Evolutionary conservation across 805 yeast species (phyloP).

Genomic region (Nakazawaea populi): DNA sequence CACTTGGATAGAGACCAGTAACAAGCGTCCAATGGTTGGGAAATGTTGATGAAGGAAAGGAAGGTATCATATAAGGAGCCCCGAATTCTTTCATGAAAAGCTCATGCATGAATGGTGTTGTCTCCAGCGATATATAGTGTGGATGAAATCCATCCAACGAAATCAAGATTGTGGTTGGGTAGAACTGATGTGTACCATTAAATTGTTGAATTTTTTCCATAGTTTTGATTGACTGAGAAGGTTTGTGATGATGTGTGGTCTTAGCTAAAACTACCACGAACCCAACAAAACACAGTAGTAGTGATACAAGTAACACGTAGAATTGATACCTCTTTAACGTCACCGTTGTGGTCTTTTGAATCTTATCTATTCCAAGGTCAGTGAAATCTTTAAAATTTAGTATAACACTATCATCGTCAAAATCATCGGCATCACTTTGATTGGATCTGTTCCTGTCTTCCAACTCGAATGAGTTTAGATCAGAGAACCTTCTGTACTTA

Average conservation of each 20-base stretch:
- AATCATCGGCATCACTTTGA: slow-evolving; percentile 12
- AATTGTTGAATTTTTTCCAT: slow-evolving; percentile 21
- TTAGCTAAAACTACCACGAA: slow-evolving; percentile 7
- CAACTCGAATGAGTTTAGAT: slow-evolving; percentile 20
- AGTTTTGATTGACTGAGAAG: not conserved
- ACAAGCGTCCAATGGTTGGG: slow-evolving; percentile 91
- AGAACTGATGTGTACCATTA: slow-evolving; percentile 64
- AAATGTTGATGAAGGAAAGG: slow-evolving; percentile 85
- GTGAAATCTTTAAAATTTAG: slow-evolving; percentile 2
- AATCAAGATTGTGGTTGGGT: slow-evolving; percentile 75
- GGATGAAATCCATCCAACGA: slow-evolving; percentile 93
- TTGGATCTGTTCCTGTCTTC: slow-evolving; percentile 19
- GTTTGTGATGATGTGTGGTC: not conserved
- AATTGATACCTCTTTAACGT: slow-evolving; percentile 10
- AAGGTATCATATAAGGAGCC: slow-evolving; percentile 81
- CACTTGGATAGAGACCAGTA: slow-evolving; percentile 78
- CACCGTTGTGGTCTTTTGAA: slow-evolving; percentile 4
- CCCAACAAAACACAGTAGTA: slow-evolving; percentile 2
- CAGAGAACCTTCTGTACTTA: not conserved
- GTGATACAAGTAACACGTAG: not conserved
- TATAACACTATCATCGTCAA: slow-evolving; percentile 1
- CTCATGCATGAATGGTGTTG: slow-evolving; percentile 68
- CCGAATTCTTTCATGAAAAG: slow-evolving; percentile 48
- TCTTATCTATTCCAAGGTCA: slow-evolving; percentile 4
- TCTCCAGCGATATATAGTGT: slow-evolving; percentile 58